phyloP scores from a whole-genome alignment of 345 rosid species.

The Geranium rotundifolium region DNA sequence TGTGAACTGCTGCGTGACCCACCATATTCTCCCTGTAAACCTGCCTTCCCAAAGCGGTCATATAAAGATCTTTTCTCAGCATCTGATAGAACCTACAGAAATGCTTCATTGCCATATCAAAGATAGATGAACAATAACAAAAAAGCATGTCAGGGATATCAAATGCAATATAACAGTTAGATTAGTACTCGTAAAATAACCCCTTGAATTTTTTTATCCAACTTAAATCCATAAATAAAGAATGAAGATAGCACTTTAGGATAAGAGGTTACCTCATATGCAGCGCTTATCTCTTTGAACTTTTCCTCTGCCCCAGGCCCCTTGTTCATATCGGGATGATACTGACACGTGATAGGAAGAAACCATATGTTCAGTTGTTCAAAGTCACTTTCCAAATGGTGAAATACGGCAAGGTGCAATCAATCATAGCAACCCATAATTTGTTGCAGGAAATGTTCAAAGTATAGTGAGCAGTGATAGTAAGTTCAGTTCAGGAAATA shows the following conservation, averaged over 20 bases:
- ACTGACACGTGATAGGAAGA: conserved; percentile 34
- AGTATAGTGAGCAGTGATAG: too few relatives aligned
- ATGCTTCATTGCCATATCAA: conserved; percentile 27
- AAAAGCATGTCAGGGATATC: background rate
- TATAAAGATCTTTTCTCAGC: conserved; percentile 79
- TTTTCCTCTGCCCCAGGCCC: conserved; percentile 79
- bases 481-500: too few relatives aligned
- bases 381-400: background rate
- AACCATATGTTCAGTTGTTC: conserved; percentile 1
- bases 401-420: background rate
- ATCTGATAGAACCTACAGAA: conserved; percentile 81
- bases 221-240: background rate
- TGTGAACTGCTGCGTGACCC: conserved; percentile 36
- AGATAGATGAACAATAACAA: conserved; percentile 4
- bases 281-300: conserved; percentile 94
- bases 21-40: conserved; percentile 50
- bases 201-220: background rate
- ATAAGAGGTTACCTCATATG: conserved; percentile 63
- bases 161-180: background rate
- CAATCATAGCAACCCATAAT: background rate
- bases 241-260: background rate
- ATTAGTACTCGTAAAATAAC: background rate
- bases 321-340: conserved; percentile 84
- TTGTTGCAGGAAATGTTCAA: too few relatives aligned
- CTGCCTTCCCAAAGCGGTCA: conserved; percentile 80